These are phyloP conservation scores for Picea abies DNA, from an alignment of 83 land plant species.

Conservation along the genomic window DNA sequence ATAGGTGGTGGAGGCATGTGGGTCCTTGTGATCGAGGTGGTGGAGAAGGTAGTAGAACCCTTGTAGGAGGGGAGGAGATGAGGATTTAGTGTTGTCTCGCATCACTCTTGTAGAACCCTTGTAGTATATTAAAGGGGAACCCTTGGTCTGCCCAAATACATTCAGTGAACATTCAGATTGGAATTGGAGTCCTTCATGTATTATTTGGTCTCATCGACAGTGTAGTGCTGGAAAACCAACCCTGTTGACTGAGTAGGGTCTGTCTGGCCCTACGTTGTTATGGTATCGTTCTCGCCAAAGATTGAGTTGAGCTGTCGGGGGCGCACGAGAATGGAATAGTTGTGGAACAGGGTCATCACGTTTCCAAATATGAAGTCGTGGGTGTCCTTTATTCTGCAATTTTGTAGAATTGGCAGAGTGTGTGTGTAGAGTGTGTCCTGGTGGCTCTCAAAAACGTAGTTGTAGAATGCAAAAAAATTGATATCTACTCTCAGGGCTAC, in stretches of 20 bases:
- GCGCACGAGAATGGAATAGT: slow-evolving; percentile 26
- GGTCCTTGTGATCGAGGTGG: no score
- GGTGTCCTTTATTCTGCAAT: slow-evolving; percentile 33
- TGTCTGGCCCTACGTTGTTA: slow-evolving; percentile 50
- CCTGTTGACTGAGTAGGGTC: slow-evolving; percentile 54
- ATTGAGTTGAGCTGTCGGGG: slow-evolving; percentile 34
- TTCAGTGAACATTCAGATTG: slow-evolving; percentile 12
- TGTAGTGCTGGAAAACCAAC: slow-evolving; percentile 57
- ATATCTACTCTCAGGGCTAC: slow-evolving; percentile 30
- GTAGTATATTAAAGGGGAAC: no score
- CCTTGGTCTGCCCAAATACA: slow-evolving; percentile 76
- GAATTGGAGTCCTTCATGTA: slow-evolving; percentile 19
- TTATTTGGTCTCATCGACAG: slow-evolving; percentile 31
- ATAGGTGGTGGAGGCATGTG: no score
- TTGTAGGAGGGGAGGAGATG: no score
- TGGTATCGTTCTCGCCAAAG: not conserved
- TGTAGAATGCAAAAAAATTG: slow-evolving; percentile 36
- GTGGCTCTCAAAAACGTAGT: slow-evolving; percentile 40
- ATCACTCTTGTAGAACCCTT: no score
- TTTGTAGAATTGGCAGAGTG: slow-evolving; percentile 42
- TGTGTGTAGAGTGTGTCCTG: slow-evolving; percentile 49
- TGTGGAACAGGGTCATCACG: slow-evolving; percentile 28
- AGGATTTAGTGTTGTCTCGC: no score
- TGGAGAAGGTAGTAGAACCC: no score
- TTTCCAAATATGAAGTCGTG: slow-evolving; percentile 40